Base-by-base conservation (phyloP, 2,329 filamentous ascomycete species). In the Parasarocladium wereldwijsianum region DNA sequence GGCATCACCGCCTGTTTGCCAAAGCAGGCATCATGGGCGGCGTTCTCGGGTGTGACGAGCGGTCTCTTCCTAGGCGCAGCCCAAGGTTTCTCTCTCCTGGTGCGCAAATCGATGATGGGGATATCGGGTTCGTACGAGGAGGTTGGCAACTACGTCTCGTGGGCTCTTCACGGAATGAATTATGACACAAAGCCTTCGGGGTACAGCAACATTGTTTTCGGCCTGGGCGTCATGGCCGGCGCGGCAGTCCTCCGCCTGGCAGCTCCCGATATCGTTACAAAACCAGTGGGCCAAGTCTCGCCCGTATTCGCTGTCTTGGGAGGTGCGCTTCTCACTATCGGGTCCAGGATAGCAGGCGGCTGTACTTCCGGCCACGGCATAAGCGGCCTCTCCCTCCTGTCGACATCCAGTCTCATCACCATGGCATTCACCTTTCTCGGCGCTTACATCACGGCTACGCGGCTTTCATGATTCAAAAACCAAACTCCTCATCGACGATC, bases 301-400 rank as follows among this genome's bases (percentile, higher is more conserved):
- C 52, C 57, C 1, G 15, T 41, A 2, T 44, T 54, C 36, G 64
- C 69, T 0, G 41, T 62, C 1, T 26, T 58, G 0, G 75, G 75
- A 2, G 76, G 75, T 0, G 52, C 64, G 4, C 34, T 64, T 10
- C 66, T 78, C 52, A 60, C 64, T 0, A 44, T 79, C 7, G 76
- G 76, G 1, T 59, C 71, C 2, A 62, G 73, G 28, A 43, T 78
- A 32, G 74, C 68, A 0, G 73, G 72, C 2, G 76, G 76, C 0
- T 81, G 76, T 38, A 76, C 75, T 0, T 75, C 70, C 5, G 75
- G 76, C 0, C 76, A 81, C 44, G 76, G 76, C 0, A 71, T 81
- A 37, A 76, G 68, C 34, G 76, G 76, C 0, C 61, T 79, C 43
- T 66, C 68, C n/a, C 53, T 73, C 35, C 52, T 79, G 29, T 72